Evolutionary conservation across 805 yeast species (phyloP), one percentile per base, ranked within the genome.

Genomic region (Candida ponderosae): DNA sequence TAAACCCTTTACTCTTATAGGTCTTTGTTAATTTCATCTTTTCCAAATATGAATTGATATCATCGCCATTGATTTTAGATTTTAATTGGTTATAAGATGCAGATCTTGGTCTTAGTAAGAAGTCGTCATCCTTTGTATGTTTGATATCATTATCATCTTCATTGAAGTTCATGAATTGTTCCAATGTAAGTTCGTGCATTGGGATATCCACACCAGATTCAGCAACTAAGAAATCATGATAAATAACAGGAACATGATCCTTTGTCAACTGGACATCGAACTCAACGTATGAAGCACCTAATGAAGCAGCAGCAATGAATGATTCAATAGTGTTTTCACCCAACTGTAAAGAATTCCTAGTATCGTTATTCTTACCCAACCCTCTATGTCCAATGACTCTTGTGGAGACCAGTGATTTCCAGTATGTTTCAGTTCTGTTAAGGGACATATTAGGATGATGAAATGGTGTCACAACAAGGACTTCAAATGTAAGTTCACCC

Each of bases 381-480:
- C 97, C 97, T 52, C 97, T 74, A 59, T 90, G 97, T 2, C 97
- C 97, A 60, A 90, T 90, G 19, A 90, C 95, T 41, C 96, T 70
- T 1, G 96, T 85, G 0, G 90, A 74, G 5, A 84, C 88, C 38
- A 87, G 65, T 13, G 93, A 86, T 52, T 83, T 85, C 97, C 97
- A 90, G 61, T 88, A 89, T 2, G 93, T 81, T 37, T 84, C 82
- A 1, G 86, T 73, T 47, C 82, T 65, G 26, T 46, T 68, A n/a
- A 81, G 60, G 10, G 72, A 70, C 78, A 81, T 75, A 30, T 73
- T 70, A 8, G 79, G 77, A 54, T 87, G 94, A 28, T 55, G 53
- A 51, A 89, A 90, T 3, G 96, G 80, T 11, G 70, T 75, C 5
- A 86, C 81, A 31, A 79, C 59, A 58, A 83, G 58, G 36, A 79